phyloP scores from a whole-genome alignment of 495 filamentous ascomycete species.

The Chaetomidium leptoderma region DNA sequence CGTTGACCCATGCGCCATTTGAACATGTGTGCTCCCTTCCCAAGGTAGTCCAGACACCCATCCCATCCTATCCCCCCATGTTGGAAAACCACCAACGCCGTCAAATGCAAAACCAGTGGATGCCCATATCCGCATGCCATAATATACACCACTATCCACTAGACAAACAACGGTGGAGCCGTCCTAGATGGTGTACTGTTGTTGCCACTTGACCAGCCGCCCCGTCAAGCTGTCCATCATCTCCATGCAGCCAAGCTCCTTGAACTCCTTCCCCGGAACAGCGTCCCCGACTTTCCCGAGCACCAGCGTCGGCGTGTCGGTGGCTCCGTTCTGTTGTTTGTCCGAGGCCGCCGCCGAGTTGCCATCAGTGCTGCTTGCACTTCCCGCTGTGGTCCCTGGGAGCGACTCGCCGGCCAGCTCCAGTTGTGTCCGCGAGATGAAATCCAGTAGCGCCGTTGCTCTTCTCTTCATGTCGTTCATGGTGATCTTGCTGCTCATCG shows the following conservation, averaged over 20 bases:
- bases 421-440: conserved; percentile 83
- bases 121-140: background rate
- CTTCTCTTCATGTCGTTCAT: conserved; percentile 90
- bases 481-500: conserved; percentile 61
- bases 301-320: background rate
- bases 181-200: conserved; percentile 43
- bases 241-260: conserved; percentile 63
- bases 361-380: conserved; percentile 6
- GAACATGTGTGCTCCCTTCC: background rate
- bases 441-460: conserved; percentile 78
- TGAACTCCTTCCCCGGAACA: conserved; percentile 52
- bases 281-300: background rate
- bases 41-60: conserved; percentile 1
- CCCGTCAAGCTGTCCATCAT: conserved; percentile 81
- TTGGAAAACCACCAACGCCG: conserved; percentile 5
- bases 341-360: background rate
- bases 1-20: no score
- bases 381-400: conserved; percentile 14
- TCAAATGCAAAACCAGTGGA: conserved; percentile 10
- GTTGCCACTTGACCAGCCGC: conserved; percentile 74
- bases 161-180: background rate
- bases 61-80: background rate
- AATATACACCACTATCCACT: conserved; percentile 2
- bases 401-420: conserved; percentile 66
- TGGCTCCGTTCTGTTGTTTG: conserved; percentile 8